phyloP scores from a whole-genome alignment of 805 yeast species.

The Pichia californica region DNA sequence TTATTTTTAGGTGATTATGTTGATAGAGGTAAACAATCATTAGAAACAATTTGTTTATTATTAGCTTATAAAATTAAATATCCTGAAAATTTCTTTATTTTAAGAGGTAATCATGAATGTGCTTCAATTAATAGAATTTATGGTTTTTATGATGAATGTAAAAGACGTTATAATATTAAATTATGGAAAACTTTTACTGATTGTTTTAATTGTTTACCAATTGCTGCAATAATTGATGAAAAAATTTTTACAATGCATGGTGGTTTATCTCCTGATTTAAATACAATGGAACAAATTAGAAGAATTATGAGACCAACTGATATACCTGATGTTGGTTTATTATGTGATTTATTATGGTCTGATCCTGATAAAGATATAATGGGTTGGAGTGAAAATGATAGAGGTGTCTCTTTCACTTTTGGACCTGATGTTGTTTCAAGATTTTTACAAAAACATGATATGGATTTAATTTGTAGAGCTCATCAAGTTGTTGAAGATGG shows the following conservation, averaged over 20 bases:
- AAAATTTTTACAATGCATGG: constrained; percentile 99
- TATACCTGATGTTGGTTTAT: constrained; percentile 94
- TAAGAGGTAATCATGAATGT: constrained; percentile 98
- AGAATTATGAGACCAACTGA: constrained; percentile 99
- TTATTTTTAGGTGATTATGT: constrained; percentile 95
- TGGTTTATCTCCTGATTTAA: constrained; percentile 94
- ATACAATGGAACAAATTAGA: constrained; percentile 97
- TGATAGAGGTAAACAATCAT: constrained; percentile 96
- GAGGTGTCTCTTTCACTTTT: constrained; percentile 98
- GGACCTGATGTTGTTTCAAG: constrained; percentile 99
- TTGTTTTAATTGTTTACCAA: constrained; percentile 96
- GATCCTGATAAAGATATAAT: constrained; percentile 98
- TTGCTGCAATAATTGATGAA: constrained; percentile 97
- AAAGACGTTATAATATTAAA: constrained; percentile 95
- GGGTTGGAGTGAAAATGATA: constrained; percentile 98
- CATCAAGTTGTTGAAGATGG: constrained; percentile 99
- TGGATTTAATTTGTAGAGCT: constrained; percentile 97
- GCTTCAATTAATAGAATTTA: constrained; percentile 97
- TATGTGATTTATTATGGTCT: constrained; percentile 96
- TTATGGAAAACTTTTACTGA: constrained; percentile 98
- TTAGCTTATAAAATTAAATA: constrained; percentile 96
- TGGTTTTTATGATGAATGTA: constrained; percentile 98
- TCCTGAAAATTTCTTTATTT: constrained; percentile 94
- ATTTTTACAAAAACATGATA: constrained; percentile 92
- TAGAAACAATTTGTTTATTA: constrained; percentile 90